Evolutionary conservation across 2,329 filamentous ascomycete genomes (phyloP).

Genomic region (Fusarium euwallaceae): DNA sequence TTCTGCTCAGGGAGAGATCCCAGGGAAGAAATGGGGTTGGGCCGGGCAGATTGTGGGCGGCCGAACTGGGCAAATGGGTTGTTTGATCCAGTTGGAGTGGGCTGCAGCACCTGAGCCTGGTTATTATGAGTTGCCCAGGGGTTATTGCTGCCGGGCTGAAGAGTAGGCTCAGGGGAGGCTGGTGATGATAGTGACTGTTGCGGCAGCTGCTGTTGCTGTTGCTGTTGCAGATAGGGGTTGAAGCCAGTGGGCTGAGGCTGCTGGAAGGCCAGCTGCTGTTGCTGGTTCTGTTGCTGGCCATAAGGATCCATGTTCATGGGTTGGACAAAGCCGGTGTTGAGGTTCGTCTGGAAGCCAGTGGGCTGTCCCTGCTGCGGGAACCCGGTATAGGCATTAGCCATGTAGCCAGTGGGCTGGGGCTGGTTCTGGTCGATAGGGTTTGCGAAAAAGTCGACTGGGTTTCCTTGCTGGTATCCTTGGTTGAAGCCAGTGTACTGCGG

Average conservation of each 20-base stretch:
- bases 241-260: conserved; percentile 66
- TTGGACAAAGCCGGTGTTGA: conserved; percentile 74
- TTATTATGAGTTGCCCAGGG: conserved; percentile 82
- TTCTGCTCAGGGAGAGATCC: conserved; percentile 87
- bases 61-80: conserved; percentile 92
- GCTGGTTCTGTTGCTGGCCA: conserved; percentile 60
- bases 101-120: conserved; percentile 75
- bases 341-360: conserved; percentile 70
- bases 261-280: conserved; percentile 58
- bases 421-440: conserved; percentile 88
- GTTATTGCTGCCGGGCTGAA: conserved; percentile 90
- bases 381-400: conserved; percentile 68
- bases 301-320: conserved; percentile 82
- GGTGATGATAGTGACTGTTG: conserved; percentile 57
- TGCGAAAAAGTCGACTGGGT: conserved; percentile 95
- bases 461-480: conserved; percentile 97
- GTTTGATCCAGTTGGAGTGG: conserved; percentile 94
- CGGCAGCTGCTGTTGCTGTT: conserved; percentile 49
- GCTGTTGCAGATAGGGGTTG: conserved; percentile 62
- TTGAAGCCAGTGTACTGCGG: conserved; percentile 91
- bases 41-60: conserved; percentile 67
- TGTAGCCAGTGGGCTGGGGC: conserved; percentile 83
- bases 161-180: conserved; percentile 68
- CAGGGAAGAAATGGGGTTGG: conserved; percentile 74
- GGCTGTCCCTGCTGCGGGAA: conserved; percentile 61